Conservation (phyloP, 345 rosid genomes). For the Lepidium africanum region DNA sequence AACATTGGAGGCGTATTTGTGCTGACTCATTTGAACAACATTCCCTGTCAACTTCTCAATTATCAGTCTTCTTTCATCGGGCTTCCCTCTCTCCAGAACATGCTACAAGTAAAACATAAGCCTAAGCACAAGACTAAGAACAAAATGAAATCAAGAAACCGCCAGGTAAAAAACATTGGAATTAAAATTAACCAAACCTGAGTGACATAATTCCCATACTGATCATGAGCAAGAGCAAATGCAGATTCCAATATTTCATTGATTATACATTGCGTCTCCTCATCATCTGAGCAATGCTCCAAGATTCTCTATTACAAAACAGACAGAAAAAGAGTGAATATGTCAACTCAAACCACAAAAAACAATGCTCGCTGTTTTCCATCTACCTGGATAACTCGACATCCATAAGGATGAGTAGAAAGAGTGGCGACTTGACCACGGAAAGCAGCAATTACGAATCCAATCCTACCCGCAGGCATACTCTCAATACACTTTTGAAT, state of each 20-base stretch:
- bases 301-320: conserved; percentile 61
- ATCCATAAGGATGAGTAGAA: conserved; percentile 95
- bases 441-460: conserved; percentile 77
- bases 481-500: conserved; percentile 94
- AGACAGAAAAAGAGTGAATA: conserved; percentile 1
- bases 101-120: conserved; percentile 45
- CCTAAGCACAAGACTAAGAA: conserved; percentile 3
- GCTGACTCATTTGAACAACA: conserved; percentile 91
- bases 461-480: conserved; percentile 66
- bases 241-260: conserved; percentile 90
- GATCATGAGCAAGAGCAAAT: conserved; percentile 79
- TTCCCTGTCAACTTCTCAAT: conserved; percentile 73
- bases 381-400: conserved; percentile 92
- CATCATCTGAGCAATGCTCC: conserved; percentile 83
- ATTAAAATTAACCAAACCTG: conserved; percentile 49
- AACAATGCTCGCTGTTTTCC: background rate
- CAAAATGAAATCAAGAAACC: background rate
- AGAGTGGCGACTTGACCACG: conserved; percentile 77
- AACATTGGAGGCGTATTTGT: conserved; percentile 94
- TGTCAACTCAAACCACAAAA: background rate
- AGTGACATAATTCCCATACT: conserved; percentile 95
- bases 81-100: conserved; percentile 83
- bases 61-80: conserved; percentile 66
- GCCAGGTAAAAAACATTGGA: background rate
- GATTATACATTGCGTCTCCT: conserved; percentile 68